Conservation (phyloP, 441 rosid species). For the Eruca vesicaria region DNA sequence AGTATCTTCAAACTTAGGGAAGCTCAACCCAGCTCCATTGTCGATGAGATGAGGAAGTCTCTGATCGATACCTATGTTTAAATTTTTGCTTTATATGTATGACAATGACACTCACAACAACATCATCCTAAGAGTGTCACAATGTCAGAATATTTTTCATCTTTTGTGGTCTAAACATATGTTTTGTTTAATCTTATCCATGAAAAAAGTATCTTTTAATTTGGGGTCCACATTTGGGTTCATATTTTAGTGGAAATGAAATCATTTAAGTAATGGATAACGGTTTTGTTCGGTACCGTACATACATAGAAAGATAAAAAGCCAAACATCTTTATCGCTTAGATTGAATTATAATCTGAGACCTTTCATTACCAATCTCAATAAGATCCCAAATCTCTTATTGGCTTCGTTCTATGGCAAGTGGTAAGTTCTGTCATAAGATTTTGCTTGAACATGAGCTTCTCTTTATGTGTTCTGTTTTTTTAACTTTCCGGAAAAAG, state of each 20-base stretch:
- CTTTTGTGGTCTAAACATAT: neutral
- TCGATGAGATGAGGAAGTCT: slow-evolving; percentile 90
- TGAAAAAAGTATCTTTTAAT: neutral
- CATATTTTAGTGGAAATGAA: slow-evolving; percentile 12
- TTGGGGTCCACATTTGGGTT: slow-evolving; percentile 18
- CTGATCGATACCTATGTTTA: slow-evolving; percentile 77
- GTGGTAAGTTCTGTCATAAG: slow-evolving; percentile 1
- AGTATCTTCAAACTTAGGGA: slow-evolving; percentile 89
- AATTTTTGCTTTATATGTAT: slow-evolving; percentile 20
- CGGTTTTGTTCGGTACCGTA: slow-evolving; percentile 33
- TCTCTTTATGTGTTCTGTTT: neutral
- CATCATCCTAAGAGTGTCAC: neutral
- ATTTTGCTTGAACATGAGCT: neutral
- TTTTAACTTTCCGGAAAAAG: neutral
- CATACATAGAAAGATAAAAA: slow-evolving; percentile 23
- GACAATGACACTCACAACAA: neutral
- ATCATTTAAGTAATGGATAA: slow-evolving; percentile 19
- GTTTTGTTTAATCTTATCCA: neutral
- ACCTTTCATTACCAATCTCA: slow-evolving; percentile 30
- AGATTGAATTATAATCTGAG: neutral
- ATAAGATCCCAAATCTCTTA: neutral
- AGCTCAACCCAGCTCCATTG: slow-evolving; percentile 77
- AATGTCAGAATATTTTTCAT: neutral
- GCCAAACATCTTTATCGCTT: slow-evolving; percentile 19
- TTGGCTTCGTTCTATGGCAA: slow-evolving; percentile 15